Percentiles rank a stretch among this genome's conserved stretches.
phyloP scores from a whole-genome alignment of 2,329 filamentous ascomycete genomes.

The Penicillium sp. region DNA sequence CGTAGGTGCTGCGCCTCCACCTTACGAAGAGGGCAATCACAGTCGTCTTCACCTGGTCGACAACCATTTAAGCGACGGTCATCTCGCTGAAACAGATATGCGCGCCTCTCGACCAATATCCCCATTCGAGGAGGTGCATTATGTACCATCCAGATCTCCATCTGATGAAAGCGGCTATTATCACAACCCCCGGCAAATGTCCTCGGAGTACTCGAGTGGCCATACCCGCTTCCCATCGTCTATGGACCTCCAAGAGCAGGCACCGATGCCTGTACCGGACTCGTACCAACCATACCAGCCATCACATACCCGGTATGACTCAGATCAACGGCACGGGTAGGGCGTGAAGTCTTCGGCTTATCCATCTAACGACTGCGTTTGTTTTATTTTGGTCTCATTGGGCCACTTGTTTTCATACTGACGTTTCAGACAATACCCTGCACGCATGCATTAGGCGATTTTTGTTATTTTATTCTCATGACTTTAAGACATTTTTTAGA shows the following conservation, averaged over 20 bases:
- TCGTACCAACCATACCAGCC: slow-evolving; percentile 35
- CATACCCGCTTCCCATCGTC: slow-evolving; percentile 22
- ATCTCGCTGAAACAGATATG: slow-evolving; percentile 21
- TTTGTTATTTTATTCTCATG: slow-evolving; percentile 1
- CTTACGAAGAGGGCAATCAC: slow-evolving; percentile 25
- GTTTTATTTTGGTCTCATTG: slow-evolving; percentile 4
- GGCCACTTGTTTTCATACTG: slow-evolving; percentile 20
- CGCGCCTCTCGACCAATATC: slow-evolving; percentile 24
- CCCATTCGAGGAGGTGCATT: slow-evolving; percentile 25
- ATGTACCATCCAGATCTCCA: slow-evolving; percentile 23
- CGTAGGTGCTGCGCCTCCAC: slow-evolving; percentile 21
- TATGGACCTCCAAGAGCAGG: slow-evolving; percentile 34
- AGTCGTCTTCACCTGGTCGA: slow-evolving; percentile 19
- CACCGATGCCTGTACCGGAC: slow-evolving; percentile 39
- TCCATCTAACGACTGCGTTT: slow-evolving; percentile 11
- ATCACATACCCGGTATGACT: slow-evolving; percentile 31
- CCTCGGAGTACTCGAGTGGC: background rate
- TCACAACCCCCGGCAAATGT: slow-evolving; percentile 16
- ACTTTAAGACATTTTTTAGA: slow-evolving; percentile 1
- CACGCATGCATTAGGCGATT: slow-evolving; percentile 7
- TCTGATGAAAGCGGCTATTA: slow-evolving; percentile 26
- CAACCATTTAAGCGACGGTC: slow-evolving; percentile 17
- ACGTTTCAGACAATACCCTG: slow-evolving; percentile 18
- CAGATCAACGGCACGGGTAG: slow-evolving; percentile 19
- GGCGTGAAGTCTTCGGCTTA: background rate